phyloP scores from a whole-genome alignment of 768 basidiomycete genomes.

The Nevesoporus exiguus region DNA sequence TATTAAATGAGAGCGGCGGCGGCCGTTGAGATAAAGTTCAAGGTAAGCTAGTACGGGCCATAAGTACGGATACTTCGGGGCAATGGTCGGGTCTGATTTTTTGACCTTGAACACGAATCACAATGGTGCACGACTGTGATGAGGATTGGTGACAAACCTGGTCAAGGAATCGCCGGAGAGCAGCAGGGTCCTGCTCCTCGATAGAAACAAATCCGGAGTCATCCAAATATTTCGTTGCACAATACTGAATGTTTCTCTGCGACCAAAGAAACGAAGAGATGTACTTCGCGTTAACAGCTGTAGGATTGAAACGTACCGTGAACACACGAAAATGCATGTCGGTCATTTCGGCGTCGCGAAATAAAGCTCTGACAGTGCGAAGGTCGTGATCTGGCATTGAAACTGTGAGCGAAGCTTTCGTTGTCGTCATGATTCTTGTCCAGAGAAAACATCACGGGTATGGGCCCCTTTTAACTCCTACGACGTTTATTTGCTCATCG shows the following conservation, averaged over 20 bases:
- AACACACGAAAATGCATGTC: constrained; percentile 1
- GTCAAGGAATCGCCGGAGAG: constrained; percentile 10
- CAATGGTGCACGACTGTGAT: not conserved
- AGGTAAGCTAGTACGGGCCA: constrained; percentile 20
- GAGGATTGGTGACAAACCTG: constrained; percentile 4
- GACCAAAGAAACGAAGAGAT: not conserved
- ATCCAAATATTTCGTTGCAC: not conserved
- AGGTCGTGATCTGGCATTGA: not conserved
- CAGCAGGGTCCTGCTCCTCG: constrained; percentile 13
- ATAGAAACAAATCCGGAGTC: not conserved
- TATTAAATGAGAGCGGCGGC: not conserved
- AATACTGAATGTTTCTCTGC: constrained; percentile 1
- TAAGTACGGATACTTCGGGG: constrained; percentile 8
- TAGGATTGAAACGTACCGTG: constrained; percentile 7
- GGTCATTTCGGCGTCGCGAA: too few species aligned
- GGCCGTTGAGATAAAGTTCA: constrained; percentile 4
- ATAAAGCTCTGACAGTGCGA: not conserved
- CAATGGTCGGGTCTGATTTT: constrained; percentile 9
- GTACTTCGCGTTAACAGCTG: not conserved
- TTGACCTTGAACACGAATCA: constrained; percentile 8
- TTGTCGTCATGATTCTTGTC: constrained; percentile 4
- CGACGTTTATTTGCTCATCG: constrained; percentile 5
- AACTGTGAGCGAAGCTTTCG: not conserved
- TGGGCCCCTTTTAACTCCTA: constrained; percentile 3
- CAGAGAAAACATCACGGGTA: too few species aligned